Evolutionary conservation across 192 early-diverging fungal species (phyloP), one percentile per base, ranked within the genome.

Genomic region (Coemansia sp.): DNA sequence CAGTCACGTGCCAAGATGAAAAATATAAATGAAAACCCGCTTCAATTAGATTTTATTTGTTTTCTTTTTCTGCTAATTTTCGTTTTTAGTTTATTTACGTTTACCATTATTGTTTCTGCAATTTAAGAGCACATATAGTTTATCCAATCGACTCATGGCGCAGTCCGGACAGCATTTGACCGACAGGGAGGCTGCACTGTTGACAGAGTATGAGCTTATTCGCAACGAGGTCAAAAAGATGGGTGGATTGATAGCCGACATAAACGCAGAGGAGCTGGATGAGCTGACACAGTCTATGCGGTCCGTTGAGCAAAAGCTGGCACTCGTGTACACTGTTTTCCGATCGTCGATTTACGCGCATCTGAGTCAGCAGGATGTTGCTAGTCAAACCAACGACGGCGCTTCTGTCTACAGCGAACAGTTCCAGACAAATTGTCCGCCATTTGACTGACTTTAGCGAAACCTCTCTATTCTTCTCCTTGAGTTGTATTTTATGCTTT

Each of bases 381-480:
- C 53, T 15, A 69, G 59, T 38, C 73, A 75, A 45, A 52, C 48
- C 0, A 65, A 67, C 56, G 74, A 72, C 11, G 61, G 41, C 3
- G 54, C 61, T 37, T 69, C 74, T n/a, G 52, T 67, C 5, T 76
- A 73, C 57, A 68, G 64, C 62, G 79, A 82, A 48, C 68, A 66
- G 48, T 82, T 82, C 21, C 79, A 82, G 66, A 82, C 79, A 43
- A 82, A 82, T 48, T 82, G 79, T 44, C 79, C 79, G 53, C 79
- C 79, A 38, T 82, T 82, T 64, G 74, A 82, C 41, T 82, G 74
- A 38, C 38, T 59, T 41, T 59, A 39, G 32, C 32, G 32, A 32
- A 32, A 41, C 26, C 11, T 50, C 23, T 54, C 12, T 54, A 8
- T 23, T 59, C 39, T 59, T 59, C 38, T n/a, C 37, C 11, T 1